Base-by-base conservation (phyloP, 2,329 filamentous ascomycete species). In the Zarea fungicola region DNA sequence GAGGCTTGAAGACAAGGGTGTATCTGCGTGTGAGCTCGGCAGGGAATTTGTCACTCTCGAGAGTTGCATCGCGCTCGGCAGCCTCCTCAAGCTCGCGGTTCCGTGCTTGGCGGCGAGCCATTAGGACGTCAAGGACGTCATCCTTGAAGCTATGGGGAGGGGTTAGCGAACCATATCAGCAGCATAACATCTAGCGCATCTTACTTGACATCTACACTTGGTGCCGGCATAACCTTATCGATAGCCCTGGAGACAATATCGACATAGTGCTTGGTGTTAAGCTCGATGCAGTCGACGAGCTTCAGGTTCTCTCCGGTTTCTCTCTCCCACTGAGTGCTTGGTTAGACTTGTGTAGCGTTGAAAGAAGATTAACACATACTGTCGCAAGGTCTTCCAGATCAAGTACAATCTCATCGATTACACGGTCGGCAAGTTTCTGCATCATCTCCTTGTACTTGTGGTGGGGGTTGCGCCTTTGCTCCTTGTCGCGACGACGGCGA, bases 61-160 rank as follows among this genome's bases (percentile, higher is more conserved):
- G 67, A 4, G 79, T 77, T 6, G 83, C 76, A 64, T 91, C 81
- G 60, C 78, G 71, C 57, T 88, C 85, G 21, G 83, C 80, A n/a
- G 78, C 77, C 57, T 83, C 77, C 18, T 77, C 71, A 53, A 95
- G 76, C 36, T 85, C 84, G 56, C 89, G 86, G 65, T 99, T 97
- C 58, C 90, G 83, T 60, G 84, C 85, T 59, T 88, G 84, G 58
- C 93, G 85, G 63, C 95, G 89, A 34, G 89, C 88, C 86, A 96
- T 95, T 61, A 99, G 85, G 25, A 99, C 89, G 68, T 99, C 93
- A 36, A 99, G 78, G 9, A 97, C 91, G 68, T 99, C 93, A 62
- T 96, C 91, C 67, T 97, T 97, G 77, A 96, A 97, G 57, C 85
- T 89, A n/a, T 58, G 28, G 8, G 28, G 14, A 26, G 11, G 3